Base-by-base conservation (phyloP, 2,329 filamentous ascomycete species). In the Cercospora berteroae region DNA sequence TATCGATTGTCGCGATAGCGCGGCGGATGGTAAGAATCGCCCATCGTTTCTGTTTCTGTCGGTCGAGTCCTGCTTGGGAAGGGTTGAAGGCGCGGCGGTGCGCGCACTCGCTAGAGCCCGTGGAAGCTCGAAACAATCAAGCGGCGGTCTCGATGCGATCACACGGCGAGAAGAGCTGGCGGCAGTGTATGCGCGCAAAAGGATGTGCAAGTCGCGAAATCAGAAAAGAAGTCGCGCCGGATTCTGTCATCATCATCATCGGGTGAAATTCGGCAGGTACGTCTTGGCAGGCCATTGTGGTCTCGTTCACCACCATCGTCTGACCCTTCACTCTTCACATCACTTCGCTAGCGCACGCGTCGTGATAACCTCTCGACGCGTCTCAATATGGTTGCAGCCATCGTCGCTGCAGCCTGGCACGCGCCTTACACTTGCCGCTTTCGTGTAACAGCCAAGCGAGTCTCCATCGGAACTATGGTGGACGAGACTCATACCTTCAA, bases 401-500 rank as follows among this genome's bases (percentile, higher is more conserved):
- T 27, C 23, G 23, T 55, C 48, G 48, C 48, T 55, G 48, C 48
- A 16, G 48, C 48, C 31, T 58, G 29, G 55, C 55, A 20, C 31
- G 27, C 27, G 31, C 55, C 27, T 33, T 36, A 58, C n/a, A 58
- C 18, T 58, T 58, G 29, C 27, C 31, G 27, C 27, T 36, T 58
- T 58, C 23, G 59, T 20, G 25, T 23, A 27, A 42, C 36, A 44
- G 39, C 39, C 59, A 61, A 44, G 59, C 25, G 39, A 16, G 7
- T 20, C 23, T 29, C 20, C 4, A 18, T 23, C 27, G 25, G 3
- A 8, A 55, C 9, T 31, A 73, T 72, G 71, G 59, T 66, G 9
- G 23, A 65, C 5, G 64, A 63, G n/a, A 71, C 61, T 5, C 67
- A 55, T 42, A 70, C 67, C 12, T 59, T 75, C 58, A 74, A 72